These are phyloP conservation scores for Tetrastigma voinierianum DNA, from an alignment of 164 flowering plant genomes.

Conservation along the genomic window DNA sequence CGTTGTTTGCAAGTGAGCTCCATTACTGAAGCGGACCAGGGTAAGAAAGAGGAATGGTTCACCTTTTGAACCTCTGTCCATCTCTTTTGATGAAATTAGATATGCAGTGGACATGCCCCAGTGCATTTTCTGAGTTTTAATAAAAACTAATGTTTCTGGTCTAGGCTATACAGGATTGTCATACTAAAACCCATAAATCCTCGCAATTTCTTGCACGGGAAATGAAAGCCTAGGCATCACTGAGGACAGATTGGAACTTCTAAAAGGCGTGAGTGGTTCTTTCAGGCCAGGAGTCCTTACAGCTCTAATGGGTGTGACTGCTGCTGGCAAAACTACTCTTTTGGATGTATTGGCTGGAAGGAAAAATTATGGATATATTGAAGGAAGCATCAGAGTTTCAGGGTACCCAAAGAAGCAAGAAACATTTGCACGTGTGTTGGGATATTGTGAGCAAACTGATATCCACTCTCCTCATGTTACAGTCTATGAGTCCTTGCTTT, in stretches of 20 bases:
- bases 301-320: constrained; percentile 52
- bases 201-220: constrained; percentile 35
- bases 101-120: constrained; percentile 52
- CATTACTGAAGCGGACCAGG: constrained; percentile 5
- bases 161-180: not conserved
- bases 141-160: too few relatives aligned
- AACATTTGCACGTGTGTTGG: constrained; percentile 39
- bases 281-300: constrained; percentile 51
- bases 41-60: constrained; percentile 31
- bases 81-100: constrained; percentile 39
- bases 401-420: constrained; percentile 45
- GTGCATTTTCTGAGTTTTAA: constrained; percentile 9
- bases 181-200: not conserved
- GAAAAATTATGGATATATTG: constrained; percentile 37
- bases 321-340: constrained; percentile 48
- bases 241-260: constrained; percentile 33
- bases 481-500: constrained; percentile 35
- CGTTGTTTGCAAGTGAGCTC: constrained; percentile 17
- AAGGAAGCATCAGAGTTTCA: constrained; percentile 31
- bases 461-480: constrained; percentile 44
- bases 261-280: constrained; percentile 41
- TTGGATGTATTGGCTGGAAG: constrained; percentile 30
- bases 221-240: constrained; percentile 50
- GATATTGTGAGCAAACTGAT: constrained; percentile 39
- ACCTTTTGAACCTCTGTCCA: constrained; percentile 39